phyloP scores from a whole-genome alignment of 106 monocot species.

The Iris macrosiphon region DNA sequence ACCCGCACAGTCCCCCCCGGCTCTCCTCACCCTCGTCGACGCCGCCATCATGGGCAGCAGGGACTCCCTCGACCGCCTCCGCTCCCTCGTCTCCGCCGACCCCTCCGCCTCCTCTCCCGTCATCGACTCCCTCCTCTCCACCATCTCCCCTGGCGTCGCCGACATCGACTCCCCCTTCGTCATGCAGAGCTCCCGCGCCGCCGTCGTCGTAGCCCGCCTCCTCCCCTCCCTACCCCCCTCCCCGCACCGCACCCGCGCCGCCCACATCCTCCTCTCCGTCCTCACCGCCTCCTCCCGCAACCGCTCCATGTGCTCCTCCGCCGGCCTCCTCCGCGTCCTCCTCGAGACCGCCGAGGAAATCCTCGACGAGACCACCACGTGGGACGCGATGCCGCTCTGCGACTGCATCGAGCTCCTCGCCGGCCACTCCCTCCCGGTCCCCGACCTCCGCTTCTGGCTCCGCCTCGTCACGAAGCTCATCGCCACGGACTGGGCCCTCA shows the following conservation, averaged over 20 bases:
- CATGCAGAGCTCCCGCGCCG: constrained; percentile 37
- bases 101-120: too few species aligned
- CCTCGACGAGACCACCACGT: constrained; percentile 16
- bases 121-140: too few species aligned
- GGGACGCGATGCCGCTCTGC: constrained; percentile 56
- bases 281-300: constrained; percentile 67
- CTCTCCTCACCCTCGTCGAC: constrained; percentile 6
- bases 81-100: too few species aligned
- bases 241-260: constrained; percentile 64
- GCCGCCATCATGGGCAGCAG: constrained; percentile 4
- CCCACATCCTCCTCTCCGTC: constrained; percentile 48
- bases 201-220: constrained; percentile 43
- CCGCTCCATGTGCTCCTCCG: constrained; percentile 73
- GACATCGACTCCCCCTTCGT: constrained; percentile 18
- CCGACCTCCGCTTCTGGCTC: constrained; percentile 74
- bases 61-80: neutral
- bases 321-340: constrained; percentile 54
- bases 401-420: constrained; percentile 70
- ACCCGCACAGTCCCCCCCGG: constrained; percentile 11
- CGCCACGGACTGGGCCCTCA: constrained; percentile 48
- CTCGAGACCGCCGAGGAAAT: constrained; percentile 51
- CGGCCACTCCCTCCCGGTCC: constrained; percentile 65
- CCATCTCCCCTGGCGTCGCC: too few species aligned
- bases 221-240: constrained; percentile 69
- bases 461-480: constrained; percentile 41